A percentile compares a stretch with the other conserved stretches of the same genome.
phyloP scores from a whole-genome alignment of 2,329 filamentous ascomycete genomes.

The Ophiostoma sp. region DNA sequence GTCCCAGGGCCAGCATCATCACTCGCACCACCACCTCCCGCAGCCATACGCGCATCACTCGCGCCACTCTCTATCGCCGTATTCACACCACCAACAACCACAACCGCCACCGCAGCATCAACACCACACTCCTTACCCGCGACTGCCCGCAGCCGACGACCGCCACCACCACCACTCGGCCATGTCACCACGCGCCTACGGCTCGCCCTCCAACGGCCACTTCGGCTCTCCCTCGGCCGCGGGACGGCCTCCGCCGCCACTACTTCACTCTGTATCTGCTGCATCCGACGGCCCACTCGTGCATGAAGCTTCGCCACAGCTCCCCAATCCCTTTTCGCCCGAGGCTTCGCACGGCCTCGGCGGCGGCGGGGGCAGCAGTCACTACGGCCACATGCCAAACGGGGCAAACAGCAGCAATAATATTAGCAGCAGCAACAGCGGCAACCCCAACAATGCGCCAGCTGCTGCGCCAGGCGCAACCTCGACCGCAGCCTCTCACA shows the following conservation, averaged over 20 bases:
- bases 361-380: background rate
- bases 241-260: background rate
- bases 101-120: background rate
- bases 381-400: background rate
- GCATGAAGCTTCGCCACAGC: background rate
- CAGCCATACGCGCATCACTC: constrained; percentile 20
- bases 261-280: background rate
- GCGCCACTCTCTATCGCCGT: constrained; percentile 20
- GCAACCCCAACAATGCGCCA: background rate
- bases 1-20: background rate
- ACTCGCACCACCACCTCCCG: constrained; percentile 15
- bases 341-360: background rate
- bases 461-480: background rate
- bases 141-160: constrained; percentile 15
- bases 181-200: constrained; percentile 28
- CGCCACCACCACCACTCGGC: constrained; percentile 25
- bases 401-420: background rate
- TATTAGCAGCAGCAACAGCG: background rate
- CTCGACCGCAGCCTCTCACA: background rate
- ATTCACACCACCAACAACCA: constrained; percentile 20
- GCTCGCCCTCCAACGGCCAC: background rate
- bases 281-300: background rate
- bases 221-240: background rate
- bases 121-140: constrained; percentile 12
- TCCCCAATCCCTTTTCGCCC: background rate